phyloP scores from a whole-genome alignment of 164 flowering plant genomes.

The Annona squamosa region DNA sequence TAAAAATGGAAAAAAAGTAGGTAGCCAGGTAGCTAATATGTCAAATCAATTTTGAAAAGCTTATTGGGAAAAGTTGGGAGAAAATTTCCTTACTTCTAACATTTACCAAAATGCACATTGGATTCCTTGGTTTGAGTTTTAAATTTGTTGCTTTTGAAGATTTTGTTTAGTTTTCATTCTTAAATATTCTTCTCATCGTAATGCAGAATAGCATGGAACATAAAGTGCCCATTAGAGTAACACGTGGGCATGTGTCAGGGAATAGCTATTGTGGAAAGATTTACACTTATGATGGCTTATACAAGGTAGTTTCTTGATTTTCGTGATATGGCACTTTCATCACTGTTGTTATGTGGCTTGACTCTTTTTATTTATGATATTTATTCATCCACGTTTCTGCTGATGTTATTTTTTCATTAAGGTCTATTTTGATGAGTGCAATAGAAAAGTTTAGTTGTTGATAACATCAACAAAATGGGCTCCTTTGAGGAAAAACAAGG shows the following conservation, averaged over 20 bases:
- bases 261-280: conserved; percentile 70
- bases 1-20: no score
- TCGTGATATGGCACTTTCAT: background rate
- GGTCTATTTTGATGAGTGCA: no score
- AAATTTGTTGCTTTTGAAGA: background rate
- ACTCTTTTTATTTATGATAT: background rate
- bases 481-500: no score
- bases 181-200: background rate
- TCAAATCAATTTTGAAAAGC: no score
- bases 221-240: conserved; percentile 68
- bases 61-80: no score
- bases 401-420: no score
- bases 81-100: no score
- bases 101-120: no score
- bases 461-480: no score
- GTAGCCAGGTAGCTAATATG: no score
- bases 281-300: conserved; percentile 93
- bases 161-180: background rate
- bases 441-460: no score
- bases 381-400: no score
- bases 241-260: conserved; percentile 61
- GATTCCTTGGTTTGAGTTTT: background rate
- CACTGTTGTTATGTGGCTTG: background rate
- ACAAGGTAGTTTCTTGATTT: conserved; percentile 40
- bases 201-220: conserved; percentile 68